These are phyloP conservation scores for Dictyostelium capitatum DNA, from an alignment of 78 protist genomes.

Conservation along the genomic window DNA sequence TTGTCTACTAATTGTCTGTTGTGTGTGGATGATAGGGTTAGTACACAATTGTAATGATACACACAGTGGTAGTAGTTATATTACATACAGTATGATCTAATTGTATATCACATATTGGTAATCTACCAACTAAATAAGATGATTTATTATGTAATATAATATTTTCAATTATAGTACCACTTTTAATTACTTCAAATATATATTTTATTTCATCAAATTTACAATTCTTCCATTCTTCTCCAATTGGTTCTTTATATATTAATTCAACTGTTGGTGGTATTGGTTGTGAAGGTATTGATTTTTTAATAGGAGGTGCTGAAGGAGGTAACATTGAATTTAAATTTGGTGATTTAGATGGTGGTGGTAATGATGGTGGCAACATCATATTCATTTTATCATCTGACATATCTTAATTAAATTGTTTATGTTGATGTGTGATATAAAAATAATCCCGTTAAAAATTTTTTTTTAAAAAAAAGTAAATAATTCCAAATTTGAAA, in stretches of 20 bases:
- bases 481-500: neutral
- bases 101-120: conserved; percentile 78
- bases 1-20: conserved; percentile 77
- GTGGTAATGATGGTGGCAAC: neutral
- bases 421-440: neutral
- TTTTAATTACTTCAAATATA: conserved; percentile 57
- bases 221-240: conserved; percentile 28
- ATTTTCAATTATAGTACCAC: conserved; percentile 56
- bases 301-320: neutral
- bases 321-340: neutral
- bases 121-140: conserved; percentile 60
- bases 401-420: no score
- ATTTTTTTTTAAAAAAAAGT: neutral
- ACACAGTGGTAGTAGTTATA: no score
- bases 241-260: conserved; percentile 67
- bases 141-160: conserved; percentile 20
- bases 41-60: no score
- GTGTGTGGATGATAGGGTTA: no score
- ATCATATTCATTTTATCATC: neutral
- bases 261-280: conserved; percentile 22
- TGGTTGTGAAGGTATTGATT: neutral
- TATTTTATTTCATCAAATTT: neutral
- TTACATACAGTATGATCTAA: conserved; percentile 59
- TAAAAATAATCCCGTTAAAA: neutral
- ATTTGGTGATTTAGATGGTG: neutral